Evolutionary conservation across 495 filamentous ascomycete species (phyloP).

Genomic region (Trichoderma erinaceum): DNA sequence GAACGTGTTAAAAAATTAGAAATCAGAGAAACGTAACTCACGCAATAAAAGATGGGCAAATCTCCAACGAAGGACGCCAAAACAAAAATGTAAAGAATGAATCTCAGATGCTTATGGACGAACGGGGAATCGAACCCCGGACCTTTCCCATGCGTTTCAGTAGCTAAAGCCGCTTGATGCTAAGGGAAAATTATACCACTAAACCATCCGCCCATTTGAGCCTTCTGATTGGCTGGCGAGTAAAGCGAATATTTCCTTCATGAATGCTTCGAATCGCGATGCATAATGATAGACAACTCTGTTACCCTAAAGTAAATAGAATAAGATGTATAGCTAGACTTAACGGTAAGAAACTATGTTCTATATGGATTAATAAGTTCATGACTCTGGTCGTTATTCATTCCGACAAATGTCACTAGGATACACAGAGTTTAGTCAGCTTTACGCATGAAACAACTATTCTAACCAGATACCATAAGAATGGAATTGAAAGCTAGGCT

Average conservation of each 20-base stretch:
- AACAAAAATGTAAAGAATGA: not conserved
- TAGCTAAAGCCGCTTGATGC: not conserved
- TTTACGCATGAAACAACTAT: too few species aligned
- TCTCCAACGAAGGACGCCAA: not conserved
- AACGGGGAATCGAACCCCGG: slow-evolving; percentile 34
- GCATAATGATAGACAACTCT: not conserved
- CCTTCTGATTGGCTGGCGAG: not conserved
- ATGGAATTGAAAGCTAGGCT: too few species aligned
- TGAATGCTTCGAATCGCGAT: not conserved
- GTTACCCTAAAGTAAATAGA: too few species aligned
- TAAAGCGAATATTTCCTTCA: not conserved
- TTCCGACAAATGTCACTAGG: too few species aligned
- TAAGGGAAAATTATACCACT: slow-evolving; percentile 15
- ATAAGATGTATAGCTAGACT: too few species aligned
- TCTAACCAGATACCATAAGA: too few species aligned
- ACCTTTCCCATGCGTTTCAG: slow-evolving; percentile 24
- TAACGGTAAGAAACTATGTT: too few species aligned
- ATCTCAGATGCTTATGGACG: slow-evolving; percentile 21
- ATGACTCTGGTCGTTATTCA: too few species aligned
- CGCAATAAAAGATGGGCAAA: not conserved
- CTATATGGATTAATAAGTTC: too few species aligned
- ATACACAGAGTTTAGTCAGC: too few species aligned
- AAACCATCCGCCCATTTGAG: slow-evolving; percentile 12
- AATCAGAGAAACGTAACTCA: too few species aligned
- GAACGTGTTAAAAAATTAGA: too few species aligned